Base-by-base conservation (phyloP, 2,329 filamentous ascomycete genomes). In the Myrmaecium sp. region DNA sequence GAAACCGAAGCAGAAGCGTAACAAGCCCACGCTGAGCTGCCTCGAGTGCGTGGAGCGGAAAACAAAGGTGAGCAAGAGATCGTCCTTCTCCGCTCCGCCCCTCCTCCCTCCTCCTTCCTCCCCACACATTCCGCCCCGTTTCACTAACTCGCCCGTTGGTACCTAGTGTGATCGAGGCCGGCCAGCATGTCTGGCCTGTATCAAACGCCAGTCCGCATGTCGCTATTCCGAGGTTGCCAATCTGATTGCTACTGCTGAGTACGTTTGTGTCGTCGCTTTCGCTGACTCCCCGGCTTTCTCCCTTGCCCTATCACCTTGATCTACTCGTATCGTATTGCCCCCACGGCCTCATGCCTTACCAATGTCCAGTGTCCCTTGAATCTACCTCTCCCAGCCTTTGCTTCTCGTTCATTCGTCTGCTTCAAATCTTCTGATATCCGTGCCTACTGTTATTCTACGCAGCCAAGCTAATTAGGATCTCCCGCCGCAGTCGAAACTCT, bases 1-100 rank as follows among this genome's bases (percentile, higher is more conserved):
- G 57, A 81, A 77, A 54, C 78, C 83, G 55, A 81, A 77, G 54
- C 78, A 84, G 55, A 83, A 78, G 57, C 69, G 79, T 25, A 86
- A 86, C 53, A 86, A 86, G 49, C 79, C 79, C 3, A 84, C 78
- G 1, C 46, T 84, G 34, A 81, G 74, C 25, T 84, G 79, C 42
- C 66, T 73, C 34, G 76, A 82, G 46, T 86, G 79, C 43, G 79
- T 84, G 13, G 76, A 82, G 52, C 62, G 78, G 38, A 84, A 84
- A 55, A 84, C 78, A 14, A 84, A 81, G 62, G 75, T 75, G 46
- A 37, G 64, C 29, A 12, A 11, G 5, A 9, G 11, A 14, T 13
- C 10, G 14, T 20, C 10, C 9, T 12, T 14, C 8, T 19, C 13
- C 6, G 12, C 9, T 24, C 15, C 20, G 12, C 14, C 24, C n/a